A percentile compares a stretch with the other conserved stretches of the same genome.
phyloP scores from a whole-genome alignment of 768 basidiomycete genomes.

The Auriculariales sp. region DNA sequence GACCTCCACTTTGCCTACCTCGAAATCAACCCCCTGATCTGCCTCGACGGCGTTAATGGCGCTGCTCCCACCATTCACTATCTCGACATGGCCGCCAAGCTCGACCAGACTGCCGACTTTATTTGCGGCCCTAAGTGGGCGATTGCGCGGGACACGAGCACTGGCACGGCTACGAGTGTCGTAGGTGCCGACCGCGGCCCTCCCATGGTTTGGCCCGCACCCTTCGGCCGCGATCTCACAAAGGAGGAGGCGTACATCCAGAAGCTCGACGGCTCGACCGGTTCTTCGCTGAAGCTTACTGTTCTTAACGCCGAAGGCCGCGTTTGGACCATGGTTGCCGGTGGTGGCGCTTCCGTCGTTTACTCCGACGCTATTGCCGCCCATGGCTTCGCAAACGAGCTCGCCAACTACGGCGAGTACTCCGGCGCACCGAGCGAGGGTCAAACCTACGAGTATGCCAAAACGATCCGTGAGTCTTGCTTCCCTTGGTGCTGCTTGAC shows the following conservation, averaged over 20 bases:
- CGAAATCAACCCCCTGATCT: constrained; percentile 97
- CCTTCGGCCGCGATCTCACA: constrained; percentile 93
- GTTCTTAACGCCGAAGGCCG: constrained; percentile 90
- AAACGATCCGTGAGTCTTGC: constrained; percentile 70
- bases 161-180: constrained; percentile 31
- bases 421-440: constrained; percentile 95
- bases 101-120: constrained; percentile 97
- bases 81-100: constrained; percentile 99
- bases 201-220: constrained; percentile 92
- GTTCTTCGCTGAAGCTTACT: constrained; percentile 95
- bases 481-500: constrained; percentile 5
- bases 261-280: constrained; percentile 92
- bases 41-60: constrained; percentile 65
- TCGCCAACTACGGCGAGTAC: constrained; percentile 99
- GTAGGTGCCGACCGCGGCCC: constrained; percentile 83
- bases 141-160: constrained; percentile 76
- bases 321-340: constrained; percentile 99
- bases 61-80: constrained; percentile 75
- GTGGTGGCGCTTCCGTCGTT: constrained; percentile 72
- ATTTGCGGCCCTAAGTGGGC: constrained; percentile 99
- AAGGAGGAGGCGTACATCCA: constrained; percentile 99
- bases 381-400: constrained; percentile 90
- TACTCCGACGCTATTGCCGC: constrained; percentile 73
- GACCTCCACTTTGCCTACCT: constrained; percentile 99
- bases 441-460: constrained; percentile 98